Evolutionary conservation across 768 basidiomycete species (phyloP), one percentile per base, ranked within the genome.

Genomic region (Auriscalpium vulgare): DNA sequence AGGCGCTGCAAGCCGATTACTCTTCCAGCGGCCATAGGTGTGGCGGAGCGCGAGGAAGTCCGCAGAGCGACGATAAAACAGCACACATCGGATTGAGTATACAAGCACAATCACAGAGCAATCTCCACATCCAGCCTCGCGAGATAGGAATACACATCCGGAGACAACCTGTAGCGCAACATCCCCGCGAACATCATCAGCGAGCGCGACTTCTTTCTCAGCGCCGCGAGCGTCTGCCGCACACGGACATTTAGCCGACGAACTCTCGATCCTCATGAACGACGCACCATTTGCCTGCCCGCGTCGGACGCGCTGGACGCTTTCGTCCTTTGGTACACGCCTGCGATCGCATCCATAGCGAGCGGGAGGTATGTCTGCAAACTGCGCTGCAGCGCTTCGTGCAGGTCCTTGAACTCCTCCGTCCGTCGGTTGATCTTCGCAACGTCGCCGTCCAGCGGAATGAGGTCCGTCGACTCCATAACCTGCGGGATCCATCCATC

Each of bases 311-410:
- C 82, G 45, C 78, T 72, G 34, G 87, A 85, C 10, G 75, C 72
- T 69, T 95, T 95, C 56, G 84, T 74, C 56, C 80, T 82, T 55
- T 86, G 86, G 63, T 95, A 88, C 14, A 95, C 81, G 13, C 79
- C 83, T 50, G 88, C 87, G 29, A 98, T 81, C 34, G 87, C 83
- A 66, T 94, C 92, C 97, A 98, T 99, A 19, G 91, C 88, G 40
- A 93, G 79, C 37, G 89, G 82, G 50, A 98, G 78, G 68, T 97
- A 89, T 2, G 82, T 81, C 64, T 92, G 91, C 68, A 98, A 71
- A 72, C 95, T 97, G 61, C 88, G 83, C 64, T 94, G 90, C 64
- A 97, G 74, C 2, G 89, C 80, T 62, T 95, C 91, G 55, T 95
- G 87, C 16, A 88, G 71, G 53, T 91, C 84, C 66, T 86, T 86